Conservation (phyloP, 176 grass and related monocot genomes). For the Olyra latifolia region DNA sequence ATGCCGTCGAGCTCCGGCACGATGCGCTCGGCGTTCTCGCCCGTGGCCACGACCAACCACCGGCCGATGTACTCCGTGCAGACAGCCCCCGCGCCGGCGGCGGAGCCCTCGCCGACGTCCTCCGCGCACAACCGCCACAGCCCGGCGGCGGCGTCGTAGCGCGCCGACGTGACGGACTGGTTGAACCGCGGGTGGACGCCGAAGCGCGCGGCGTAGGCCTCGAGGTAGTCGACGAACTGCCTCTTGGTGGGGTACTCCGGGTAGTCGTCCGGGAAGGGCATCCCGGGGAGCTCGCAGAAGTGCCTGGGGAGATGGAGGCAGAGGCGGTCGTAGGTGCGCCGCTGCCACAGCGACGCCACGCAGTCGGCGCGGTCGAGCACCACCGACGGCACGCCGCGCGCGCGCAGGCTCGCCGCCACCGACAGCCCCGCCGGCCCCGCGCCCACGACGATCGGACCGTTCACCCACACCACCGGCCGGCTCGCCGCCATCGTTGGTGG, state of each 20-base stretch:
- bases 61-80: conserved; percentile 76
- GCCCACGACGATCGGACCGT: conserved; percentile 80
- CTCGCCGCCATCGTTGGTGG: neutral
- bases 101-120: neutral
- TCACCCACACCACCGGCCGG: conserved; percentile 52
- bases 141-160: conserved; percentile 44
- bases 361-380: conserved; percentile 75
- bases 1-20: conserved; percentile 60
- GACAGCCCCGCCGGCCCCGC: conserved; percentile 74
- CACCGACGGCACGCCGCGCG: conserved; percentile 47
- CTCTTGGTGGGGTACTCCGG: conserved; percentile 65
- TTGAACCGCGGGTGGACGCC: conserved; percentile 55
- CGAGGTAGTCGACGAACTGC: conserved; percentile 74
- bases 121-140: conserved; percentile 57
- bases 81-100: rapidly evolving
- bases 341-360: conserved; percentile 82
- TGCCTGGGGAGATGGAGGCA: conserved; percentile 69
- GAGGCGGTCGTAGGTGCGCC: conserved; percentile 68
- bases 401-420: conserved; percentile 53
- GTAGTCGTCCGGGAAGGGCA: conserved; percentile 60
- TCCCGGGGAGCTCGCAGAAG: conserved; percentile 71
- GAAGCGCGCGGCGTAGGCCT: conserved; percentile 46
- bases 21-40: conserved; percentile 74
- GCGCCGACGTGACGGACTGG: conserved; percentile 61
- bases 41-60: conserved; percentile 83